phyloP scores from a whole-genome alignment of 495 filamentous ascomycete genomes.

The Penicillium coffeae region DNA sequence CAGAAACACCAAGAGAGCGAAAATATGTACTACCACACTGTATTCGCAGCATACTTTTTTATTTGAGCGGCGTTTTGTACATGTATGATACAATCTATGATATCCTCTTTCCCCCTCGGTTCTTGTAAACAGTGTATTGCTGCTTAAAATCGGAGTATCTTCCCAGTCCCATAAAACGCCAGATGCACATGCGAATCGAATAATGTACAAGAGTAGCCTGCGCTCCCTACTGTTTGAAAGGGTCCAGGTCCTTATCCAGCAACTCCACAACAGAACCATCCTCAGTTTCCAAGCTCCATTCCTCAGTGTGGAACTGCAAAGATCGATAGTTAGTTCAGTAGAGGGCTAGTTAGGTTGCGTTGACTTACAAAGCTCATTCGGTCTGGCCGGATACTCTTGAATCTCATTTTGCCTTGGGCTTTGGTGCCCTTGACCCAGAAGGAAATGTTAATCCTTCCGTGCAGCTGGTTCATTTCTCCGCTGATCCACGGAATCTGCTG shows the following conservation, averaged over 20 bases:
- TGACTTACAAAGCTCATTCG: slow-evolving; percentile 67
- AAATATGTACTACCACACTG: slow-evolving; percentile 41
- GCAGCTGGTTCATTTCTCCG: slow-evolving; percentile 90
- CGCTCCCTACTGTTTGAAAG: slow-evolving; percentile 45
- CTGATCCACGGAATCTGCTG: slow-evolving; percentile 87
- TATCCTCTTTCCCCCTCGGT: slow-evolving; percentile 33
- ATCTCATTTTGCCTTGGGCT: slow-evolving; percentile 68
- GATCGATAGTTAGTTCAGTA: neutral
- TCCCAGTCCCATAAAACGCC: slow-evolving; percentile 20
- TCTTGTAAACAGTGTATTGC: neutral
- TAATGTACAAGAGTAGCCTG: slow-evolving; percentile 18
- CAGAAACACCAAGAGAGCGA: slow-evolving; percentile 10
- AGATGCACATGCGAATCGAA: slow-evolving; percentile 23
- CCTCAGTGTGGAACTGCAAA: slow-evolving; percentile 63
- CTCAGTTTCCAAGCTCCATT: slow-evolving; percentile 69
- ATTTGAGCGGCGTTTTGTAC: slow-evolving; percentile 38
- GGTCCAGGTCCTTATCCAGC: slow-evolving; percentile 57
- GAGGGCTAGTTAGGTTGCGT: neutral
- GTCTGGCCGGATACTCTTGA: slow-evolving; percentile 68
- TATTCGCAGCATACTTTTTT: slow-evolving; percentile 35
- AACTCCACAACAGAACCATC: slow-evolving; percentile 65
- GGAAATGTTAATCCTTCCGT: slow-evolving; percentile 81
- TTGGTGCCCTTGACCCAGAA: slow-evolving; percentile 87
- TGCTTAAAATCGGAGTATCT: neutral
- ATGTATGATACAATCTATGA: slow-evolving; percentile 48